phyloP scores from a whole-genome alignment of 2,329 filamentous ascomycete species.

The Aspergillus sp. region DNA sequence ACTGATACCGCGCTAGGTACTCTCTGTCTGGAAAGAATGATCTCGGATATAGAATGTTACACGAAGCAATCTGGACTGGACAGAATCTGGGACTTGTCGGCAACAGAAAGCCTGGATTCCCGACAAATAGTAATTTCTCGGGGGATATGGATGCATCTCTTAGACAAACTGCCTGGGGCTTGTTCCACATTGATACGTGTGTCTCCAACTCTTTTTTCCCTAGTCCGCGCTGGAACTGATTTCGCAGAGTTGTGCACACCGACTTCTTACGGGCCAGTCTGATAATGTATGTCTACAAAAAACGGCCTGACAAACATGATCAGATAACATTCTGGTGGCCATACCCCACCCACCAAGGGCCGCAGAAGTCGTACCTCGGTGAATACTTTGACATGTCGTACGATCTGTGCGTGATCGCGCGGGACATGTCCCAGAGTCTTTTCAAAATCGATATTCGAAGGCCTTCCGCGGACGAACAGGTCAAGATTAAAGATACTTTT shows the following conservation, averaged over 20 bases:
- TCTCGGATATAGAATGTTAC: slow-evolving; percentile 38
- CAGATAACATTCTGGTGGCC: slow-evolving; percentile 29
- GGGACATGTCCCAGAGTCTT: slow-evolving; percentile 35
- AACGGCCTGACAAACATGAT: slow-evolving; percentile 20
- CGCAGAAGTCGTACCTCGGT: slow-evolving; percentile 27
- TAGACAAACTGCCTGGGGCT: slow-evolving; percentile 36
- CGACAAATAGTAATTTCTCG: slow-evolving; percentile 24
- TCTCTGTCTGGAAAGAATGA: slow-evolving; percentile 38
- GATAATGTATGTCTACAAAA: slow-evolving; percentile 35
- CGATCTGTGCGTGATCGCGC: slow-evolving; percentile 35
- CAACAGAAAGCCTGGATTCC: slow-evolving; percentile 17
- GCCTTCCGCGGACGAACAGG: slow-evolving; percentile 10
- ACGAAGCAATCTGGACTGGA: slow-evolving; percentile 36
- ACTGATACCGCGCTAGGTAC: slow-evolving; percentile 26
- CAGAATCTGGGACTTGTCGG: slow-evolving; percentile 35
- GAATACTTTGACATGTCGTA: slow-evolving; percentile 37
- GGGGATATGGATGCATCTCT: slow-evolving; percentile 33
- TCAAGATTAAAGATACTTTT: slow-evolving; percentile 28
- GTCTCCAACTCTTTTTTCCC: slow-evolving; percentile 1
- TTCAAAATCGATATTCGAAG: slow-evolving; percentile 23
- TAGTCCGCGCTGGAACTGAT: not conserved
- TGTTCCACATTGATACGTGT: slow-evolving; percentile 42
- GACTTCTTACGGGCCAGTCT: slow-evolving; percentile 36
- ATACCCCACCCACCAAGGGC: slow-evolving; percentile 33
- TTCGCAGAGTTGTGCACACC: slow-evolving; percentile 33